These are phyloP conservation scores for Aspergillus kassunensis DNA, from an alignment of 495 filamentous ascomycete species.

Conservation along the genomic window DNA sequence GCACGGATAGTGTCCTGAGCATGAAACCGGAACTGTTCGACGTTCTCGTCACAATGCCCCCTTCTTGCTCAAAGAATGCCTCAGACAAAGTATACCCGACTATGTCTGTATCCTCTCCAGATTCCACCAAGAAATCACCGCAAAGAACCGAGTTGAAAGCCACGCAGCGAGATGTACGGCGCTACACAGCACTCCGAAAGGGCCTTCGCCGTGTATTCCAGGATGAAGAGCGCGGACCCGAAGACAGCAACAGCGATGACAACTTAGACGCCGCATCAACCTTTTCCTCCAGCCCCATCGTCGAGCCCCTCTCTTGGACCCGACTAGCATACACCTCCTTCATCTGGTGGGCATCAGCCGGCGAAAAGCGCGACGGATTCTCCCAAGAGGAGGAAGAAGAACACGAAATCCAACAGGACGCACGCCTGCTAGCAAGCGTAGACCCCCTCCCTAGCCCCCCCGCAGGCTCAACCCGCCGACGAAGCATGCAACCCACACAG, in stretches of 20 bases:
- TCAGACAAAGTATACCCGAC: slow-evolving; percentile 65
- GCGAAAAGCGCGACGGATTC: slow-evolving; percentile 64
- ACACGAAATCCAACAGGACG: slow-evolving; percentile 42
- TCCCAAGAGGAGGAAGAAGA: slow-evolving; percentile 42
- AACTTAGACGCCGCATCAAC: slow-evolving; percentile 44
- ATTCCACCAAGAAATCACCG: slow-evolving; percentile 24
- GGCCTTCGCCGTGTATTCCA: slow-evolving; percentile 55
- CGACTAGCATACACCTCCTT: slow-evolving; percentile 86
- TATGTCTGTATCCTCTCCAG: slow-evolving; percentile 41
- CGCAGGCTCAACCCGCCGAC: slow-evolving; percentile 37
- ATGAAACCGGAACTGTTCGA: slow-evolving; percentile 86
- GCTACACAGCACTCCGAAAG: slow-evolving; percentile 67
- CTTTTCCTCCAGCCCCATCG: slow-evolving; percentile 49
- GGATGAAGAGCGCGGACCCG: slow-evolving; percentile 20
- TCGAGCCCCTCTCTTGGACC: slow-evolving; percentile 83
- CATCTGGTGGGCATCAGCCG: slow-evolving; percentile 98
- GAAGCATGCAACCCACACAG: slow-evolving; percentile 36
- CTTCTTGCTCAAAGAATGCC: slow-evolving; percentile 54
- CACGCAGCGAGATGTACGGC: slow-evolving; percentile 82
- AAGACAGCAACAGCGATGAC: slow-evolving; percentile 18
- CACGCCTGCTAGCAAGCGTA: slow-evolving; percentile 37
- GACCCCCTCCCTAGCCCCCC: slow-evolving; percentile 34
- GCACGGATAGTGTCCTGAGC: slow-evolving; percentile 84
- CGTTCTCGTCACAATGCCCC: slow-evolving; percentile 75
- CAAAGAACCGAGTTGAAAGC: slow-evolving; percentile 58